Base-by-base conservation (phyloP, 2,329 filamentous ascomycete genomes). In the Colletotrichum sp. region DNA sequence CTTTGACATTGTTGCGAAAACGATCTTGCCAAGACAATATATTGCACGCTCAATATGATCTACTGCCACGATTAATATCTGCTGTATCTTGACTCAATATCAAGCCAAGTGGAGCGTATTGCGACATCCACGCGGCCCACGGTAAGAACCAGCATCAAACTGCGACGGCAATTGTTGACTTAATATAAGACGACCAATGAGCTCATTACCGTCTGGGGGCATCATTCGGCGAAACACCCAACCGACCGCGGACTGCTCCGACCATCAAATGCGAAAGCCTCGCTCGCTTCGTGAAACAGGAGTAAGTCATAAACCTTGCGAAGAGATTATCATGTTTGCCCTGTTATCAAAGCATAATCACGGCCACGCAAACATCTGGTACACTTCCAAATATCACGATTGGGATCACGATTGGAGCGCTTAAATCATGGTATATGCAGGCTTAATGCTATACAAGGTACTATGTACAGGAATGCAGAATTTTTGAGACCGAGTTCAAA, bases 391-490 rank as follows among this genome's bases (percentile, higher is more conserved):
- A 0, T 18, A 11, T 31, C 5, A 33, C 13, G 7, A 21, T 11
- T 21, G 34, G 13, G 29, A 34, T 43, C 64, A 58, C 15, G 11
- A 38, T 21, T 57, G 31, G 24, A 36, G 54, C 6, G 31, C 27
- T 71, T 13, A 51, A 62, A 58, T 51, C 54, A 66, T 65, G 55
- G 55, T 74, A 74, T 74, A 74, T 71, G 68, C 62, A 72, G 68
- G 72, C 72, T 72, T 67, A 74, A 63, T 74, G 68, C 62, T 59
- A 71, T 67, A 38, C 72, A 74, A 72, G 47, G 34, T 63, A 74
- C 68, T 74, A 74, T 74, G 43, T 74, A 74, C 72, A 74, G 43
- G 72, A 74, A 74, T 71, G 33, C 55, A 36, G 61, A 72, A 58
- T 57, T 29, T 51, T 47, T 54, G 55, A 72, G 55, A 34, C 57